Evolutionary conservation across 495 filamentous ascomycete species (phyloP).

Genomic region (Hypoxylon intermedium): DNA sequence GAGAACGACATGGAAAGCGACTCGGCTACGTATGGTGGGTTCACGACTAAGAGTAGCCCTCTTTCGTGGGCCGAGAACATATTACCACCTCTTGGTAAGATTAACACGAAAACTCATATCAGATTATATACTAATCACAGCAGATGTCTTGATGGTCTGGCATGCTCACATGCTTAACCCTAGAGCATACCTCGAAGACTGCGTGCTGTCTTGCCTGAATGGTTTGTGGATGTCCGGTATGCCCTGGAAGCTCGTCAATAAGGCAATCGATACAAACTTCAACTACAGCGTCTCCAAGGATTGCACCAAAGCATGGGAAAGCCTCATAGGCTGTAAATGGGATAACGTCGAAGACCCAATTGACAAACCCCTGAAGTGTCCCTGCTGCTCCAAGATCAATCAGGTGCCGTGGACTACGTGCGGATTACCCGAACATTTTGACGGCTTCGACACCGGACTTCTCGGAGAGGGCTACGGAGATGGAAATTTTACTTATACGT

Average conservation of each 20-base stretch:
- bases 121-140: conserved; percentile 5
- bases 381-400: conserved; percentile 55
- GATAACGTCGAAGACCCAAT: conserved; percentile 61
- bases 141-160: conserved; percentile 90
- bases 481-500: conserved; percentile 56
- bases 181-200: conserved; percentile 78
- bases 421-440: conserved; percentile 42
- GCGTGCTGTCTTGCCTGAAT: conserved; percentile 66
- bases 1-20: conserved; percentile 42
- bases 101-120: neutral
- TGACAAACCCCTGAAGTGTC: conserved; percentile 62
- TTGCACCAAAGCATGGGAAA: conserved; percentile 57
- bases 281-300: conserved; percentile 62
- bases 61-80: conserved; percentile 42
- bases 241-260: conserved; percentile 71
- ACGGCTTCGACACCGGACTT: conserved; percentile 27
- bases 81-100: conserved; percentile 52
- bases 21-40: conserved; percentile 30
- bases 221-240: conserved; percentile 70
- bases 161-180: conserved; percentile 88
- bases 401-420: conserved; percentile 68
- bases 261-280: conserved; percentile 71
- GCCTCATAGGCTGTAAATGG: conserved; percentile 63
- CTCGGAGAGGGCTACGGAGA: conserved; percentile 71
- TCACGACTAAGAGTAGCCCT: conserved; percentile 20